These are phyloP conservation scores for Aquilaria malaccensis DNA, from an alignment of 345 rosid species.

Conservation along the genomic window DNA sequence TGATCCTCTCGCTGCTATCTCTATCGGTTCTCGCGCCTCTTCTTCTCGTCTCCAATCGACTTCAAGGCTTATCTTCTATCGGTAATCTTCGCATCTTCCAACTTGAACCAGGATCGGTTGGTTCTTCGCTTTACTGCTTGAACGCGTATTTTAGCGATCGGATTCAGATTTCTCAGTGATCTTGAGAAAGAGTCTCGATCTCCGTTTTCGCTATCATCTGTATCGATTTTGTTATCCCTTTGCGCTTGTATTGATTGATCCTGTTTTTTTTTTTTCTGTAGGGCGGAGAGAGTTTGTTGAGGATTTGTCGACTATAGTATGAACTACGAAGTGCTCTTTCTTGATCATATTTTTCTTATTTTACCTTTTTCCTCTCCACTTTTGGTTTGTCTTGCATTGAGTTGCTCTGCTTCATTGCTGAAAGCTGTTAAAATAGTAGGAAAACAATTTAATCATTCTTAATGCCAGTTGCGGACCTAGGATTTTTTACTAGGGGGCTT, in stretches of 20 bases:
- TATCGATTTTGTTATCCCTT: neutral
- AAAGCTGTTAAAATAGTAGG: neutral
- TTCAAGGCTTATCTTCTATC: constrained; percentile 35
- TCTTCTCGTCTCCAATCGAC: constrained; percentile 49
- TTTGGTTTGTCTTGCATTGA: neutral
- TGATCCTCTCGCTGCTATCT: constrained; percentile 69
- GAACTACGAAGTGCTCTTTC: constrained; percentile 13
- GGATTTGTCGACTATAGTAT: constrained; percentile 56
- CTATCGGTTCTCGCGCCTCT: constrained; percentile 72
- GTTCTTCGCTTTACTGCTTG: constrained; percentile 1
- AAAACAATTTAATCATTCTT: neutral
- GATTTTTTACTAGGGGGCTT: neutral
- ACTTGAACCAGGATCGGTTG: neutral
- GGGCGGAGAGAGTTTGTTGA: constrained; percentile 57
- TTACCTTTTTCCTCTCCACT: constrained; percentile 2
- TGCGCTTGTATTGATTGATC: constrained; percentile 11
- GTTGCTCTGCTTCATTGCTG: constrained; percentile 10
- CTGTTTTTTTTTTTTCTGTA: constrained; percentile 23
- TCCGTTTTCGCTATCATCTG: neutral
- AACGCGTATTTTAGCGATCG: neutral
- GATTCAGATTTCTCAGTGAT: too few species aligned
- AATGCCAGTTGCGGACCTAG: too few species aligned
- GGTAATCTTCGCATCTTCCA: constrained; percentile 25
- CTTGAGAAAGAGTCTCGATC: neutral
- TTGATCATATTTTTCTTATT: neutral